Conservation (phyloP, 768 basidiomycete genomes). For the Mycena metata region DNA sequence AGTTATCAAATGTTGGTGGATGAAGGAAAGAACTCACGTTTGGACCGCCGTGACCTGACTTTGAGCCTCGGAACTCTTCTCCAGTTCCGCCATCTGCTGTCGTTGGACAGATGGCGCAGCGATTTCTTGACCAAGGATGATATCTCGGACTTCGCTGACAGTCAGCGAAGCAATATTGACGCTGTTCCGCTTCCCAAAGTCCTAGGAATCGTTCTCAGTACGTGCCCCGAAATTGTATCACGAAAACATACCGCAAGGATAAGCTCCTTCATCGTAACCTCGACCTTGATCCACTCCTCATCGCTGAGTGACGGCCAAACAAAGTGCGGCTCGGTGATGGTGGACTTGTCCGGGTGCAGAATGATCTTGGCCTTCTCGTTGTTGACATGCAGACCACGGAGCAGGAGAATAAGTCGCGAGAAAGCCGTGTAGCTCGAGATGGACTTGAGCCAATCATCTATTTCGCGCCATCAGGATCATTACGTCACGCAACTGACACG, state of each 20-base stretch:
- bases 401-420: conserved; percentile 95
- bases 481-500: conserved; percentile 5
- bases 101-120: conserved; percentile 95
- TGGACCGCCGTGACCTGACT: conserved; percentile 96
- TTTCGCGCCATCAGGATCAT: conserved; percentile 21
- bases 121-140: conserved; percentile 99
- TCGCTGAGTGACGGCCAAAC: conserved; percentile 95
- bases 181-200: conserved; percentile 98
- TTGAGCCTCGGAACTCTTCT: conserved; percentile 96
- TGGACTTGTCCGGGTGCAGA: conserved; percentile 96
- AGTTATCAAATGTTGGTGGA: conserved; percentile 23
- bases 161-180: conserved; percentile 99
- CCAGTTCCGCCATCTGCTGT: conserved; percentile 99
- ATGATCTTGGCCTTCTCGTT: conserved; percentile 99
- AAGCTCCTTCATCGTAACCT: conserved; percentile 98
- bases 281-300: conserved; percentile 99
- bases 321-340: conserved; percentile 97
- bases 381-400: conserved; percentile 98
- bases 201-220: conserved; percentile 57
- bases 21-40: conserved; percentile 65
- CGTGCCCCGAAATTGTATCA: neutral
- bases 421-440: conserved; percentile 99
- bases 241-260: conserved; percentile 78
- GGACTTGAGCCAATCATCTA: conserved; percentile 98
- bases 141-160: conserved; percentile 96